Evolutionary conservation across 208 protist genomes (phyloP).

Genomic region (Trypanosoma avium): DNA sequence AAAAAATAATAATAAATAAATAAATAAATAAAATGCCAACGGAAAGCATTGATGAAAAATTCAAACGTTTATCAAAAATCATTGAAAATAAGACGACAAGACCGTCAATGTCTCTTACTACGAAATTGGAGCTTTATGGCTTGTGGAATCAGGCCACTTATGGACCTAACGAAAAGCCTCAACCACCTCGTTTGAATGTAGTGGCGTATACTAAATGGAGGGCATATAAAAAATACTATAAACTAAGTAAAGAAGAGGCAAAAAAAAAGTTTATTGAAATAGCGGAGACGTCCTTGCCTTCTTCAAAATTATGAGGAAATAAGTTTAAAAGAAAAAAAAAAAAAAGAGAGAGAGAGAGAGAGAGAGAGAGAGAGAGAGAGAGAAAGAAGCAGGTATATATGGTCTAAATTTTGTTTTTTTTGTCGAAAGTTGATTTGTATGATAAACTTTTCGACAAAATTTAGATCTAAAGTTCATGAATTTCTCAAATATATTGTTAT

Average conservation of each 20-base stretch:
- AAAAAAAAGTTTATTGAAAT: conserved; percentile 68
- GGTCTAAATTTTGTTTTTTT: neutral
- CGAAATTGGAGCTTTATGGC: conserved; percentile 87
- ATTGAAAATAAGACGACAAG: conserved; percentile 23
- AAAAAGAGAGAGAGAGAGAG: neutral
- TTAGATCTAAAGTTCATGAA: too few species aligned
- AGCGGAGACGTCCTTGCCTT: conserved; percentile 44
- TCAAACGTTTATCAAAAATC: conserved; percentile 19
- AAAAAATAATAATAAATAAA: neutral
- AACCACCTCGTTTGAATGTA: conserved; percentile 59
- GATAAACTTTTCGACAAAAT: too few species aligned
- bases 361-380: conserved; percentile 7
- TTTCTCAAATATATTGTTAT: too few species aligned
- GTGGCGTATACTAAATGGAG: conserved; percentile 75
- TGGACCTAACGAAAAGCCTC: conserved; percentile 52
- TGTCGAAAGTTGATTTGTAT: too few species aligned
- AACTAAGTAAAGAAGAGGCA: conserved; percentile 68
- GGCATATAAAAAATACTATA: conserved; percentile 80
- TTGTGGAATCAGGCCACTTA: conserved; percentile 78
- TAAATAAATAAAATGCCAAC: neutral
- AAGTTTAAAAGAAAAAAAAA: neutral
- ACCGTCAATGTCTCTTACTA: conserved; percentile 47
- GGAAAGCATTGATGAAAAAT: conserved; percentile 26
- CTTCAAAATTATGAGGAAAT: conserved; percentile 54
- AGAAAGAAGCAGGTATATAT: neutral